Percentiles rank a stretch among this genome's conserved stretches.
Evolutionary conservation across 2,329 filamentous ascomycete species (phyloP).

Genomic region (Trichoderma guizhouense): DNA sequence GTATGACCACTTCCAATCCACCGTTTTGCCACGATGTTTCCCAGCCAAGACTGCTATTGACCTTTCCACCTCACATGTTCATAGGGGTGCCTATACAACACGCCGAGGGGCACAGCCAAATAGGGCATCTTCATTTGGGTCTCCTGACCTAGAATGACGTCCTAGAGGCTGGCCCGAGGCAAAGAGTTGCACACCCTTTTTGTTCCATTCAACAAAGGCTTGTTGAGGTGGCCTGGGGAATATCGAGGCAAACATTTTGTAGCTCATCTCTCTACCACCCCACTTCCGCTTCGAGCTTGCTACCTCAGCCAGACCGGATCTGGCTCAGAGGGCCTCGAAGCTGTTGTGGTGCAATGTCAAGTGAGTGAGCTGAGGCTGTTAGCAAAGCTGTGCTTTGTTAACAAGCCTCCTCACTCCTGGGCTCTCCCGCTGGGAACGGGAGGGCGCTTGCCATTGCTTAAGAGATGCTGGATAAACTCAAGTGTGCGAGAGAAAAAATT

Average conservation of each 20-base stretch:
- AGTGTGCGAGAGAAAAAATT: conserved; percentile 23
- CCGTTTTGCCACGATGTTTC: conserved; percentile 10
- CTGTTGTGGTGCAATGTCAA: conserved; percentile 19
- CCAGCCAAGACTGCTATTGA: neutral
- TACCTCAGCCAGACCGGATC: neutral
- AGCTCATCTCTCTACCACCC: conserved; percentile 26
- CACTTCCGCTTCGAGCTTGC: neutral
- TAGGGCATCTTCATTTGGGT: neutral
- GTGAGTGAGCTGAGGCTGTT: conserved; percentile 18
- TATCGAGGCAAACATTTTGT: conserved; percentile 18
- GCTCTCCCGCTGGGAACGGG: conserved; percentile 19
- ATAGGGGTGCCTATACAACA: neutral
- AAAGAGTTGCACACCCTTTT: neutral
- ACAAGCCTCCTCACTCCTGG: conserved; percentile 22
- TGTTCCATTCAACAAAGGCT: neutral
- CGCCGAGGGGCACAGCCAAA: neutral
- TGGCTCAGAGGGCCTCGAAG: conserved; percentile 20
- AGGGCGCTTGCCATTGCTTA: conserved; percentile 21
- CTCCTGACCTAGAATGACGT: neutral
- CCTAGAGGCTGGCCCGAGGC: neutral
- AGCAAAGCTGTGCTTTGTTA: conserved; percentile 24
- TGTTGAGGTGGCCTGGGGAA: neutral
- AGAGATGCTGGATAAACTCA: conserved; percentile 36
- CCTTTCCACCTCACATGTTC: neutral
- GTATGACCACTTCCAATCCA: conserved; percentile 15